Evolutionary conservation across 495 filamentous ascomycete species (phyloP).

Genomic region (Penicillium longicatenatum): DNA sequence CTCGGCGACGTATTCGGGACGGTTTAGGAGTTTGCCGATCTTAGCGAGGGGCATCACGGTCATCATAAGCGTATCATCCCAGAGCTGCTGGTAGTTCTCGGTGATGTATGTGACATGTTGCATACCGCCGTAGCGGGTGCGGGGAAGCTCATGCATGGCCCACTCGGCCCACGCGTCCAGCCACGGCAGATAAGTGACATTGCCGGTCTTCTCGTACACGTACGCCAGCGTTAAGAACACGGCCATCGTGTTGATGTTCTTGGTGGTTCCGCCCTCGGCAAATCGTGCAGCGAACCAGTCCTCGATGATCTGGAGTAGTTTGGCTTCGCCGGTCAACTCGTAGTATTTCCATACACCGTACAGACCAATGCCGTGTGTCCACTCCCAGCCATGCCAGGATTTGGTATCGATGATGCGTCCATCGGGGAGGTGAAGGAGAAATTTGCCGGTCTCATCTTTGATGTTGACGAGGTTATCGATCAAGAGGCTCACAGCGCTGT

Average conservation of each 20-base stretch:
- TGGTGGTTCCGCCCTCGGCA: constrained; percentile 67
- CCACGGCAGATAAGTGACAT: constrained; percentile 64
- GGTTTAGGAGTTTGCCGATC: constrained; percentile 65
- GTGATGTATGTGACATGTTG: constrained; percentile 65
- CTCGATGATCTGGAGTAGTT: constrained; percentile 58
- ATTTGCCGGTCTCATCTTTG: constrained; percentile 67
- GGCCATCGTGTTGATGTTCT: constrained; percentile 82
- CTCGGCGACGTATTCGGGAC: constrained; percentile 69
- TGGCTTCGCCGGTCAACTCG: constrained; percentile 57
- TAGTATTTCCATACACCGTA: constrained; percentile 81
- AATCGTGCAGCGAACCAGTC: constrained; percentile 69
- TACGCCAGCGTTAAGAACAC: constrained; percentile 70
- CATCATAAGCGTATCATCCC: constrained; percentile 85
- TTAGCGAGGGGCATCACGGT: constrained; percentile 75
- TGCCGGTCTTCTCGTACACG: constrained; percentile 66
- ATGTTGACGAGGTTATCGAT: constrained; percentile 71
- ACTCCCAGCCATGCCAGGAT: constrained; percentile 78
- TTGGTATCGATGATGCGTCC: constrained; percentile 78
- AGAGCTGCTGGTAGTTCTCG: constrained; percentile 67
- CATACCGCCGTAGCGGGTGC: constrained; percentile 71
- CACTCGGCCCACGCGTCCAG: constrained; percentile 75
- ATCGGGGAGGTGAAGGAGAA: constrained; percentile 64
- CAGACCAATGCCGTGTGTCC: constrained; percentile 77
- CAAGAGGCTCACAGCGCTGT: constrained; percentile 58
- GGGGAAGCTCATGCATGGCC: constrained; percentile 70